Evolutionary conservation across 2,329 filamentous ascomycete species (phyloP), one percentile per base, ranked within the genome.

Genomic region (Plenodomus lindquistii): DNA sequence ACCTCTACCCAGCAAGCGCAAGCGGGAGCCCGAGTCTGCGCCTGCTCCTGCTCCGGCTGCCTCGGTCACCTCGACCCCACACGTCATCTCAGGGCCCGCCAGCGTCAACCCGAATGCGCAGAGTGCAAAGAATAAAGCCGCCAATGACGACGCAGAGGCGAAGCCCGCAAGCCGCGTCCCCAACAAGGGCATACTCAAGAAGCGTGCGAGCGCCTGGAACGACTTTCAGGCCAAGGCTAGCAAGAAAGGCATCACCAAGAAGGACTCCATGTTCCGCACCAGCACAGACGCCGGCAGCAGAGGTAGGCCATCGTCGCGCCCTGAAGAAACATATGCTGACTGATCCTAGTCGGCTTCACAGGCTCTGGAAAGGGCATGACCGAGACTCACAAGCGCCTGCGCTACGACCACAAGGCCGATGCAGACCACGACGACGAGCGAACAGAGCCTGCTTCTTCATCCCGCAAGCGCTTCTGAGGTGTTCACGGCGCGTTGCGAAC

Each of bases 261-360:
- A 96, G 75, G 90, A 96, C 40, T 96, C 91, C 79, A 97, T 97
- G 92, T 97, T 97, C 72, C 86, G 92, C 39, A 97, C 92, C 2
- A 91, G 91, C 0, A 91, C 96, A 24, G 87, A 90, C 52, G 82
- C 94, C 19, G 84, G 90, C 65, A 92, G 89, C 48, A 84, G 91
- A 87, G 92, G 92, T 96, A 77, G 60, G 81, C 11, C 29, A 48
- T 1, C 15, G 6, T 22, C 10, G 1, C 19, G 9, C 9, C 10
- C 15, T 20, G 13, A 17, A 8, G 1, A 10, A 16, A 13, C 24
- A 45, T 24, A 37, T 31, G 57, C 69, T 72, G 56, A 71, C 51
- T 15, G 40, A 37, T 38, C 17, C 52, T 59, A 97, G 94, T 99
- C 67, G 94, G 94, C 27, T 97, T 99, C 68, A 96, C 91, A 8